Evolutionary conservation across 192 early-diverging fungal genomes (phyloP).

Genomic region (Haplosporangium gracile): DNA sequence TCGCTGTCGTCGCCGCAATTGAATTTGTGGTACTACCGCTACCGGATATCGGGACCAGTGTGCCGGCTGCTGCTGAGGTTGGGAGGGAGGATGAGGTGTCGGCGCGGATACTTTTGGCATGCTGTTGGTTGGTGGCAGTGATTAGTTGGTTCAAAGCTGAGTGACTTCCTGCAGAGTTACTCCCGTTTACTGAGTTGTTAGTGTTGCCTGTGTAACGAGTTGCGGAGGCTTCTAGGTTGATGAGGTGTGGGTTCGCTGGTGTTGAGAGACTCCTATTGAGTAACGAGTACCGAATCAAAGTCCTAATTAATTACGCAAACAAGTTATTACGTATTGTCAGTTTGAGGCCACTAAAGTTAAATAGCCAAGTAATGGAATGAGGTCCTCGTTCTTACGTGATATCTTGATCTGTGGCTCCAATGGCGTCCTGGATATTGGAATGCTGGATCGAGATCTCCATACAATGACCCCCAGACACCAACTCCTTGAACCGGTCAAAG

Average conservation of each 20-base stretch:
- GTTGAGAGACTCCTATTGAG: slow-evolving; percentile 34
- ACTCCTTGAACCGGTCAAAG: slow-evolving; percentile 54
- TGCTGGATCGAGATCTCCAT: slow-evolving; percentile 53
- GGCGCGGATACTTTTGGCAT: slow-evolving; percentile 27
- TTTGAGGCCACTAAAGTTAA: neutral
- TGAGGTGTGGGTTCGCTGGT: slow-evolving; percentile 49
- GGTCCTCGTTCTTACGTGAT: slow-evolving; percentile 40
- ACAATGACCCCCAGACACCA: slow-evolving; percentile 31
- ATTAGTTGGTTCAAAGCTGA: slow-evolving; percentile 51
- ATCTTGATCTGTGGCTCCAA: slow-evolving; percentile 53
- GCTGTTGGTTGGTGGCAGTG: slow-evolving; percentile 33
- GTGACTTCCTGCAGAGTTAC: slow-evolving; percentile 13
- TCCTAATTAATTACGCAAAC: slow-evolving; percentile 6
- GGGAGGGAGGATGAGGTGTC: slow-evolving; percentile 13
- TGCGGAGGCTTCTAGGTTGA: slow-evolving; percentile 29
- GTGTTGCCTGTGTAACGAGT: neutral
- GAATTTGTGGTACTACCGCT: neutral
- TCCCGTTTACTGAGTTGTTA: neutral
- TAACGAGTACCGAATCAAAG: slow-evolving; percentile 41
- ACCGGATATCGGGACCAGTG: neutral
- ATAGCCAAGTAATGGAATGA: neutral
- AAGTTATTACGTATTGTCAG: neutral
- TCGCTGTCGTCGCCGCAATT: neutral
- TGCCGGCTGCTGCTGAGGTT: neutral
- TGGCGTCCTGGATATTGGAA: slow-evolving; percentile 33